These are phyloP conservation scores for Spirogloea muscicola DNA, from an alignment of 139 green algal genomes.

Conservation along the genomic window DNA sequence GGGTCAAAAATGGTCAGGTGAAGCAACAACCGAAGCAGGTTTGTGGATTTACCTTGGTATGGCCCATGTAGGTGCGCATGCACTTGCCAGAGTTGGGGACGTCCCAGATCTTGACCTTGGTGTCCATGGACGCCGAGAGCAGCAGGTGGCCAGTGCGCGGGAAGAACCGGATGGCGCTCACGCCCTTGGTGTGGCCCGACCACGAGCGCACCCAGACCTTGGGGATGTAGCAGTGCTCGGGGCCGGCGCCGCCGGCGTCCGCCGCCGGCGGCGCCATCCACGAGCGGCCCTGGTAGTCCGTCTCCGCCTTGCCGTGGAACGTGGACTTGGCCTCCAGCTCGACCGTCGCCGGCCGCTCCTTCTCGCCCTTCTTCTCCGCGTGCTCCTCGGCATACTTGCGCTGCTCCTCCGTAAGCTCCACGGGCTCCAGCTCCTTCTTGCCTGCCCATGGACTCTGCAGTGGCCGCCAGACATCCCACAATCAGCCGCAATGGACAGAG, in stretches of 20 bases:
- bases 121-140: slow-evolving; percentile 87
- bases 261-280: slow-evolving; percentile 72
- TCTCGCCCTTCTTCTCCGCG: slow-evolving; percentile 57
- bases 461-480: too few species aligned
- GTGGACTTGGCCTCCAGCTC: slow-evolving; percentile 54
- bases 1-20: too few species aligned
- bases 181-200: slow-evolving; percentile 85
- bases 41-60: too few species aligned
- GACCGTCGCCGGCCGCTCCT: slow-evolving; percentile 48
- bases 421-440: slow-evolving; percentile 29
- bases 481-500: too few species aligned
- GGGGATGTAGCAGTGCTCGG: slow-evolving; percentile 81
- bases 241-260: slow-evolving; percentile 45
- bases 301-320: slow-evolving; percentile 74
- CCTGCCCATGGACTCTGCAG: slow-evolving; percentile 47
- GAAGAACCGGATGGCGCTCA: slow-evolving; percentile 92
- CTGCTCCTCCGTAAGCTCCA: slow-evolving; percentile 73
- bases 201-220: slow-evolving; percentile 90
- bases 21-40: too few species aligned
- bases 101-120: slow-evolving; percentile 97
- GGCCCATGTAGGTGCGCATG: slow-evolving; percentile 94
- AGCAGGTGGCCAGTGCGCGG: slow-evolving; percentile 82
- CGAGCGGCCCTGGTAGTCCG: slow-evolving; percentile 73
- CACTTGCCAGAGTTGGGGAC: slow-evolving; percentile 76
- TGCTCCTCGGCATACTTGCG: slow-evolving; percentile 71